Base-by-base conservation (phyloP, 305 asterid species). In the Lippia alba region DNA sequence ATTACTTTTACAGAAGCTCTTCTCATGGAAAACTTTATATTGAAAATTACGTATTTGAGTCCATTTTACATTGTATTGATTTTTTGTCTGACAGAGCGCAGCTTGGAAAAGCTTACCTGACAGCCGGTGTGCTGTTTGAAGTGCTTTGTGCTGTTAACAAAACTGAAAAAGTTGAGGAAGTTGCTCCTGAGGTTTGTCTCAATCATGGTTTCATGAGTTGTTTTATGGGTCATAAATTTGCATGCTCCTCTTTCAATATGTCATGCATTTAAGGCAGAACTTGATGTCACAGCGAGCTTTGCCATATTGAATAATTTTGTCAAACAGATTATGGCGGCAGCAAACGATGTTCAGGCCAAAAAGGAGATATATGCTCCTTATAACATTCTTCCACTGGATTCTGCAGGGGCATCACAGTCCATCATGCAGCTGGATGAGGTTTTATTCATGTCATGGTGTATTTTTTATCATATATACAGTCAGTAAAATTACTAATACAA, bases 381-480 rank as follows among this genome's bases (percentile, higher is more conserved):
- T 73, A 88, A 86, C 78, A 91, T 91, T 80, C 90, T 91, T 64
- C 91, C 96, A 61, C 83, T 86, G 80, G 97, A 88, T 78, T 87
- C 96, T 60, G 96, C 91, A 9, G 96, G 97, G 59, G 86, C 91
- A 10, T 85, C 91, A 55, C 96, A 86, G 79, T 83, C 89, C 74
- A 88, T 88, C 71, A 88, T 88, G 97, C 96, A 88, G 82, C 96
- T 86, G 70, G 91, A 85, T 67, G 97, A 91, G 94, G 96, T 88
- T 64, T 68, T 69, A 36, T 53, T 18, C 33, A 70, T 9, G 2
- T 5, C 10, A 62, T 51, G 30, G 51, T 20, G 16, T 46, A 32
- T 4, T 36, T 32, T 16, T 58, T 9, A 69, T 5, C 20, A 70
- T 55, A 63, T 57, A 46, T 56, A 41, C 57, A 61, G 67, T 20